These are phyloP conservation scores for Pseudogymnoascus sp. DNA, from an alignment of 2,329 filamentous ascomycete species.

Conservation along the genomic window DNA sequence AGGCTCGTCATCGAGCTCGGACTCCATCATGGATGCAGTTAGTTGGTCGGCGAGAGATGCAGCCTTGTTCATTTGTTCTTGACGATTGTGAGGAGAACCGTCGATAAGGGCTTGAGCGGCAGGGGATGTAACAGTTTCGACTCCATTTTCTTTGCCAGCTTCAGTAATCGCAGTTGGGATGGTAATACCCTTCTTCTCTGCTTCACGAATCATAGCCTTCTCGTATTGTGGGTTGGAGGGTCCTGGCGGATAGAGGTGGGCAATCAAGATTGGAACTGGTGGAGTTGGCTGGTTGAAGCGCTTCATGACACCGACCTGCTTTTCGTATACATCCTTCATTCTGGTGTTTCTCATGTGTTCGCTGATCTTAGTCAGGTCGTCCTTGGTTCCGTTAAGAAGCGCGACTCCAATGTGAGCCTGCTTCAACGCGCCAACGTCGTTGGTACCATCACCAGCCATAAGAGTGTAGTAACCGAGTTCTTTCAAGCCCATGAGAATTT, in stretches of 20 bases:
- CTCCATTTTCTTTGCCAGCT: constrained; percentile 41
- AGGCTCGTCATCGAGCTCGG: constrained; percentile 78
- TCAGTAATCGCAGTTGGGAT: constrained; percentile 43
- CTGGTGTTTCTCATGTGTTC: constrained; percentile 90
- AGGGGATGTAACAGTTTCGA: constrained; percentile 59
- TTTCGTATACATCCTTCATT: constrained; percentile 98
- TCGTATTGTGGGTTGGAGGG: constrained; percentile 88
- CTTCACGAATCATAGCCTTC: constrained; percentile 83
- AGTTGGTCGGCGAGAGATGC: constrained; percentile 78
- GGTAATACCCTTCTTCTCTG: constrained; percentile 63
- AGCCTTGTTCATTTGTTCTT: constrained; percentile 62
- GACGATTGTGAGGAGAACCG: constrained; percentile 43
- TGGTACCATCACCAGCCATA: constrained; percentile 98
- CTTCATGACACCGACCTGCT: constrained; percentile 84
- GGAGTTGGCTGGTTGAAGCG: constrained; percentile 89
- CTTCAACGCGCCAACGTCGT: constrained; percentile 95
- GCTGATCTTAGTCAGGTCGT: constrained; percentile 83
- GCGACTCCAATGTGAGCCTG: constrained; percentile 97
- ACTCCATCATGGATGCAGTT: constrained; percentile 79
- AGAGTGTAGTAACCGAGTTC: constrained; percentile 96
- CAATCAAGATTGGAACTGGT: constrained; percentile 86
- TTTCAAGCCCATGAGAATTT: constrained; percentile 92
- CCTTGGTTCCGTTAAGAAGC: constrained; percentile 84
- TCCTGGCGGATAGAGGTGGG: constrained; percentile 87
- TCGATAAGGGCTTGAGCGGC: constrained; percentile 52